Evolutionary conservation across 73 alveolate species (phyloP), one percentile per base, ranked within the genome.

Genomic region (Paramecium octaurelia): DNA sequence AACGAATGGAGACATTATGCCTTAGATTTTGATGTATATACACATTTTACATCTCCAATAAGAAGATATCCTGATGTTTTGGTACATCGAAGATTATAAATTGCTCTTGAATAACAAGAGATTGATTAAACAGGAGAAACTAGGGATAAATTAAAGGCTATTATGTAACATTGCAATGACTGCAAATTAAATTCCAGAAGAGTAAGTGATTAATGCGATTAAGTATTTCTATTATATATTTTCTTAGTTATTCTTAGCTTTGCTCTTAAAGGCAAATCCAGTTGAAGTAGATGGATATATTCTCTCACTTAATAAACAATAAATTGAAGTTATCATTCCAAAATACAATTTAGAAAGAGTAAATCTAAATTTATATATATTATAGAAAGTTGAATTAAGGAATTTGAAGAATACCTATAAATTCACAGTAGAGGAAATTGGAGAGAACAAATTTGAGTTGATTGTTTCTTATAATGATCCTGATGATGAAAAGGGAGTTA

Each of bases 11-110:
- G 93, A 75, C 99, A 98, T 86, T 98, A 92, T 92, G 98, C 99
- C 21, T 90, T 98, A 43, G 96, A 98, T 93, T 97, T 96, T 84
- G 97, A 92, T 59, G 93, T 98, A 58, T 98, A 98, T 95, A 98
- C 99, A 23, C 99, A 98, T 89, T 98, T 98, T 88, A 98, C 98
- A 59, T 96, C 99, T 16, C 99, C 99, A 29, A 98, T 98, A 48
- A 93, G 99, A 83, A 94, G 99, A 94, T 98, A 98, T 95, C 98
- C 99, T 48, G 99, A 97, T 93, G 58, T 97, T 18, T 80, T 97
- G 42, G 99, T 97, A 8, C 99, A 97, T 93, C 92, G 99, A 57
- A 96, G 95, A 76, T 92, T 97, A 59, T 96, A 97, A 69, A 93
- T 92, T 40, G 95, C 97, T 38, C 92, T 97, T 29, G 91, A 95